These are phyloP conservation scores for Curvularia sp. DNA, from an alignment of 2,329 filamentous ascomycete species.

Conservation along the genomic window DNA sequence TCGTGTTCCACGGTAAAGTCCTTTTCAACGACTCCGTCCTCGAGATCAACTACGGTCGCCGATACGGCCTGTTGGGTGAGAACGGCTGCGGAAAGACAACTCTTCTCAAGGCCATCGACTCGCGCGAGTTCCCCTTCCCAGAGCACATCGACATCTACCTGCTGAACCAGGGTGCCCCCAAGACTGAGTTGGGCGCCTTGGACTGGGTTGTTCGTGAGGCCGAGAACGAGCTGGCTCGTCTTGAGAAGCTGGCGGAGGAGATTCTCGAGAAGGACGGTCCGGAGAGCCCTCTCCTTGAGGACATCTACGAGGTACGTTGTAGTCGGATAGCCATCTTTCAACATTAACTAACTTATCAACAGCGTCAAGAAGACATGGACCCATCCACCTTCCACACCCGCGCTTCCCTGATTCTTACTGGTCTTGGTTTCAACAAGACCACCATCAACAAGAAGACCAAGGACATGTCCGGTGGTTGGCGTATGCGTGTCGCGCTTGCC, in stretches of 20 bases:
- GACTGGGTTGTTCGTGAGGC: slow-evolving; percentile 98
- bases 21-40: slow-evolving; percentile 92
- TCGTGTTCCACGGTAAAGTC: slow-evolving; percentile 98
- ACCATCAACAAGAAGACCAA: slow-evolving; percentile 99
- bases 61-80: slow-evolving; percentile 95
- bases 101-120: slow-evolving; percentile 91
- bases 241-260: slow-evolving; percentile 88
- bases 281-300: slow-evolving; percentile 86
- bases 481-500: slow-evolving; percentile 97
- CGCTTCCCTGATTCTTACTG: slow-evolving; percentile 94
- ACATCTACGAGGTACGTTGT: slow-evolving; percentile 86
- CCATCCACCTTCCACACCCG: slow-evolving; percentile 95
- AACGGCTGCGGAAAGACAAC: slow-evolving; percentile 99
- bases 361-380: slow-evolving; percentile 99
- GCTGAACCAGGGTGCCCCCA: slow-evolving; percentile 93
- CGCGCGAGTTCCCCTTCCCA: slow-evolving; percentile 93
- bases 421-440: slow-evolving; percentile 98
- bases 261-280: slow-evolving; percentile 91
- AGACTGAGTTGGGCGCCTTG: slow-evolving; percentile 85
- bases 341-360: slow-evolving; percentile 17
- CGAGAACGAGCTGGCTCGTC: slow-evolving; percentile 86
- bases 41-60: slow-evolving; percentile 89
- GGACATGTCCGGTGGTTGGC: slow-evolving; percentile 99
- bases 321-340: no score
- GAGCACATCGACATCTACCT: slow-evolving; percentile 98